Base-by-base conservation (phyloP, 768 basidiomycete species). In the Leccinum fibrillosum region DNA sequence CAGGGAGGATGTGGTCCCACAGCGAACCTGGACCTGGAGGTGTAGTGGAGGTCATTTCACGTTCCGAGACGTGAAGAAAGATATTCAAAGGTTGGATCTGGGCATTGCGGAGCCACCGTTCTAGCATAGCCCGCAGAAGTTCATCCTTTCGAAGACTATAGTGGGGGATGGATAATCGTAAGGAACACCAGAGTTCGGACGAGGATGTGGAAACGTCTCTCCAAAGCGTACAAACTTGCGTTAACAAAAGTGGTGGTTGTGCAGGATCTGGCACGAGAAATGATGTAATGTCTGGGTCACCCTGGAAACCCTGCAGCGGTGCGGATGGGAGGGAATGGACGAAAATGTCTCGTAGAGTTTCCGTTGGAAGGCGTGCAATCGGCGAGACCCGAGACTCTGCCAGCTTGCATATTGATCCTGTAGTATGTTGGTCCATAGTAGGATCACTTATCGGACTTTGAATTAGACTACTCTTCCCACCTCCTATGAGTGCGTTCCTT, bases 111-210 rank as follows among this genome's bases (percentile, higher is more conserved):
- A 52, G 50, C 50, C 50, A 52, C 34, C 32, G 21, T 17, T 52
- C 50, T 21, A 52, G 50, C n/a, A 34, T 34, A 35, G 30, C 13
- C 19, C 50, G 30, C 21, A 52, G 34, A 21, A 35, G 30, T 52
- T 35, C 34, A 35, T 28, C 34, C 12, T 23, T 52, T 35, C 50
- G 34, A 35, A 2, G 30, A 6, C 9, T 15, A 35, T 35, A 34
- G 32, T 21, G 13, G 6, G 50, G 50, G 6, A 52, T 12, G 21
- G 32, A 21, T 21, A 52, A 17, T 15, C 13, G 50, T 10, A 52
- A n/a, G 34, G 50, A 52, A 52, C 34, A 52, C 50, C 50, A 52
- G 50, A 52, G 50, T 52, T 52, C 50, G 21, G 50, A 52, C 5
- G 21, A 35, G 34, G 50, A 52, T 34, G 13, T 17, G 15, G 50